Base-by-base conservation (phyloP, 179 eudicot genomes). In the Pouteria campechiana region DNA sequence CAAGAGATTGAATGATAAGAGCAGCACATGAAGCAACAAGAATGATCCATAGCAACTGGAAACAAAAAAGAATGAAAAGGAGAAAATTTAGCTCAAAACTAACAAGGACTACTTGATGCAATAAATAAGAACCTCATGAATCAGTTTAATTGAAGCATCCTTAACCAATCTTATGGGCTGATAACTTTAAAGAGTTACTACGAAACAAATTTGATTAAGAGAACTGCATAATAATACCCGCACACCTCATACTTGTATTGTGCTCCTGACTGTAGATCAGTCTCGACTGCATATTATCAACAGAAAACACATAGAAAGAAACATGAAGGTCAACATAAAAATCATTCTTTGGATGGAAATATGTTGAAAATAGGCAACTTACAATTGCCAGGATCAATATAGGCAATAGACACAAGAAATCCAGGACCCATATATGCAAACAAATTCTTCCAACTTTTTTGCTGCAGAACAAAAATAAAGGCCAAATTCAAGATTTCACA, bases 311-410 rank as follows among this genome's bases (percentile, higher is more conserved):
- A n/a, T n/a, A n/a, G n/a, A n/a, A n/a, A n/a, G n/a, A n/a, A n/a
- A n/a, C n/a, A n/a, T n/a, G n/a, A n/a, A n/a, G n/a, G n/a, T n/a
- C n/a, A n/a, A n/a, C n/a, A n/a, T n/a, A n/a, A n/a, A n/a, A n/a
- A n/a, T n/a, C n/a, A n/a, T n/a, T n/a, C n/a, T n/a, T n/a, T n/a
- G n/a, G n/a, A n/a, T n/a, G n/a, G n/a, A n/a, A n/a, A n/a, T n/a
- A n/a, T n/a, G 4, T 7, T 15, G 25, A 11, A 35, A 19, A 32
- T 5, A 21, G 8, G 44, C 6, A 49, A 44, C 94, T 63, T 77
- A 90, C 98, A 83, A 21, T 90, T 90, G 54, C 98, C 98, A 24
- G 98, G 98, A 75, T 90, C 98, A 44, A 90, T 90, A 59, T 90
- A 90, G 7, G 98, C 98, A 41, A 90, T 90, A 18, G 87, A 86